Percentiles rank a stretch among this genome's conserved stretches.
These are phyloP conservation scores for Setaria italica DNA, from an alignment of 202 grass and related monocot genomes.

Conservation along the genomic window DNA sequence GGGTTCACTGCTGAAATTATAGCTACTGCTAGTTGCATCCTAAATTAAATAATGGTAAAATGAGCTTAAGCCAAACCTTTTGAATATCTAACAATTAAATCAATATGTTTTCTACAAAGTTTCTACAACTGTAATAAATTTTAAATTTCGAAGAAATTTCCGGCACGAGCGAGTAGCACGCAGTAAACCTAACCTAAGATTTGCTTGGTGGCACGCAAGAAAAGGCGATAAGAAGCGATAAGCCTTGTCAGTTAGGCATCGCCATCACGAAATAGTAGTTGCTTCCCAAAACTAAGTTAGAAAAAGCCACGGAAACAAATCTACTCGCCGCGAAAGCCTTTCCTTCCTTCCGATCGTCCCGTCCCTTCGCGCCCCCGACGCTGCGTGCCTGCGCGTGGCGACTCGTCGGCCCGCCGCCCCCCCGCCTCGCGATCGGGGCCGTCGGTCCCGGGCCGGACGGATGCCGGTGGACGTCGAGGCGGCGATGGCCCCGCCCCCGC, in stretches of 20 bases:
- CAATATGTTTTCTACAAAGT: not conserved
- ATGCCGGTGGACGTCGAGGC: conserved; percentile 57
- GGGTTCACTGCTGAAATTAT: no score
- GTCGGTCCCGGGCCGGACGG: conserved; percentile 26
- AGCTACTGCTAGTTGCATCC: not conserved
- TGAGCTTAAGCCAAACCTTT: not conserved
- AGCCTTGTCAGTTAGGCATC: conserved; percentile 40
- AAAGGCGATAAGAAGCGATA: conserved; percentile 27
- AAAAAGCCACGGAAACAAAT: conserved; percentile 23
- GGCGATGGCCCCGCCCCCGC: conserved; percentile 1
- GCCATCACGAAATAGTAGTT: not conserved
- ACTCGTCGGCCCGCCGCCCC: not conserved
- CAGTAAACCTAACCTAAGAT: conserved; percentile 20
- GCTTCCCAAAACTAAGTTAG: conserved; percentile 9
- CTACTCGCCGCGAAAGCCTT: not conserved
- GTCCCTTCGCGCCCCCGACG: conserved; percentile 17
- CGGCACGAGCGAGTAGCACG: not conserved
- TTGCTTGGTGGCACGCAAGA: not conserved
- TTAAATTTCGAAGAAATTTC: not conserved
- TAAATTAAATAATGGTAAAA: not conserved
- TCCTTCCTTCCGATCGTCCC: not conserved
- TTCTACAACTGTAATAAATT: not conserved
- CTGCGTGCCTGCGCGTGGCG: conserved; percentile 10
- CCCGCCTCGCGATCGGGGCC: not conserved
- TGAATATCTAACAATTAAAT: not conserved